Evolutionary conservation across 495 filamentous ascomycete species (phyloP), one percentile per base, ranked within the genome.

Genomic region (Podospora didyma): DNA sequence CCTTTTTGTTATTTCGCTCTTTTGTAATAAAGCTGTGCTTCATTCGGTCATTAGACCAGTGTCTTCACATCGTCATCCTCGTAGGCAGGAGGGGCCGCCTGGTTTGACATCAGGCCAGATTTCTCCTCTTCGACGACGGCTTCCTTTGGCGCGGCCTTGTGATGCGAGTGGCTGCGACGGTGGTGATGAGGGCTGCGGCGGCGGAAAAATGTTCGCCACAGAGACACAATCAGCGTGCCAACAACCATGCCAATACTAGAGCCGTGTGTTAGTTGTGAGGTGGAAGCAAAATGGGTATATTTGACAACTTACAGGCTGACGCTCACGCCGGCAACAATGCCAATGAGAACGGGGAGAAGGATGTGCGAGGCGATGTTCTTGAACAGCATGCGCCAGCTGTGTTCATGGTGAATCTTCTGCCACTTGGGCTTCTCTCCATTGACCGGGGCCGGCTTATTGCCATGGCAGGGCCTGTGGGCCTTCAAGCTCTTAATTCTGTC

Each of bases 261-360:
- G 19, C 3, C 0, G 11, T 41, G 5, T 7, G 46, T 51, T 55
- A 51, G 12, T 17, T 16, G 34, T 37, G 11, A 1, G 42, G 16
- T 16, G 47, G 19, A 14, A 34, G 28, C 26, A 31, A 31, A 9
- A 31, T 9, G 3, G n/a, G n/a, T n/a, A n/a, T n/a, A n/a, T 17
- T 5, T 22, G 21, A 23, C 48, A 53, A 72, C 76, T 69, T 68
- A 78, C 76, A 80, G 60, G 71, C 77, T 79, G 47, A 76, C 73
- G 46, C 67, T 68, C n/a, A 83, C 69, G 60, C 80, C 81, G 51
- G 77, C 78, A 24, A 76, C 64, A 45, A 83, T 72, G 48, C 81
- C 81, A 46, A 83, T 65, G 16, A 78, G 56, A 20, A 82, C 66
- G 0, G 80, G 81, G 21, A 83, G 66, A 19, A 83, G 60, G 31